Evolutionary conservation across 2,329 filamentous ascomycete genomes (phyloP).

Genomic region (Leptographium procerum): DNA sequence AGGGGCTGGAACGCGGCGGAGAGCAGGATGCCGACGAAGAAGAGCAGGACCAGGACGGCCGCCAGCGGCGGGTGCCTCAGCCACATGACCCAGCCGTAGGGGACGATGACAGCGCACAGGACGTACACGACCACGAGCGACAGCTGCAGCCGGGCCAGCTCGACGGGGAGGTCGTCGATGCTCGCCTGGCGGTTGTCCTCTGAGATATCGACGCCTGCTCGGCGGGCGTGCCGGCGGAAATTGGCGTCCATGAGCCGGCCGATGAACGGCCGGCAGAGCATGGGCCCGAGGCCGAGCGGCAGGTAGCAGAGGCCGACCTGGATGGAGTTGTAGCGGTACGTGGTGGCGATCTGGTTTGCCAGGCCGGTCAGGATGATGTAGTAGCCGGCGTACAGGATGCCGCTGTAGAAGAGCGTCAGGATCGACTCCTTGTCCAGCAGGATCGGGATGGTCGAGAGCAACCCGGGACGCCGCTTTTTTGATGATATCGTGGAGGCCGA

Average conservation of each 20-base stretch:
- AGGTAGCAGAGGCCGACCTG: conserved; percentile 32
- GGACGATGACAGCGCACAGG: conserved; percentile 22
- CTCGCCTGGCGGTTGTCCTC: conserved; percentile 26
- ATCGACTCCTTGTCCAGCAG: conserved; percentile 24
- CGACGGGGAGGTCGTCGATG: conserved; percentile 25
- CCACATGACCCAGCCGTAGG: conserved; percentile 32
- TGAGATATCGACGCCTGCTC: background rate
- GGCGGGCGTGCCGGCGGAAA: conserved; percentile 41
- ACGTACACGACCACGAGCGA: conserved; percentile 28
- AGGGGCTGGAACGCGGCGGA: background rate
- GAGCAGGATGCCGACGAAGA: conserved; percentile 21
- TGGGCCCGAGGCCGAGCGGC: conserved; percentile 25
- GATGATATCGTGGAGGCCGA: conserved; percentile 3
- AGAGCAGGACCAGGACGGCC: conserved; percentile 26
- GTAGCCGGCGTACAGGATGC: conserved; percentile 23
- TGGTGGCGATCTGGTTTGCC: conserved; percentile 20
- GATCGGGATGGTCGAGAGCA: conserved; percentile 20
- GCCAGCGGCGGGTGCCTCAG: conserved; percentile 23
- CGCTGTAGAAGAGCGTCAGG: conserved; percentile 21
- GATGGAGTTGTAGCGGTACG: conserved; percentile 21
- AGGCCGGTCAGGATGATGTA: conserved; percentile 22
- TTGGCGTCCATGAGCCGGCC: conserved; percentile 50
- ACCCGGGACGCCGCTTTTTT: conserved; percentile 14
- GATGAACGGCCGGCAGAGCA: conserved; percentile 22
- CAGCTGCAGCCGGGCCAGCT: conserved; percentile 21